These are phyloP conservation scores for Xylariaceae sp. DNA, from an alignment of 2,329 filamentous ascomycete species.

Conservation along the genomic window DNA sequence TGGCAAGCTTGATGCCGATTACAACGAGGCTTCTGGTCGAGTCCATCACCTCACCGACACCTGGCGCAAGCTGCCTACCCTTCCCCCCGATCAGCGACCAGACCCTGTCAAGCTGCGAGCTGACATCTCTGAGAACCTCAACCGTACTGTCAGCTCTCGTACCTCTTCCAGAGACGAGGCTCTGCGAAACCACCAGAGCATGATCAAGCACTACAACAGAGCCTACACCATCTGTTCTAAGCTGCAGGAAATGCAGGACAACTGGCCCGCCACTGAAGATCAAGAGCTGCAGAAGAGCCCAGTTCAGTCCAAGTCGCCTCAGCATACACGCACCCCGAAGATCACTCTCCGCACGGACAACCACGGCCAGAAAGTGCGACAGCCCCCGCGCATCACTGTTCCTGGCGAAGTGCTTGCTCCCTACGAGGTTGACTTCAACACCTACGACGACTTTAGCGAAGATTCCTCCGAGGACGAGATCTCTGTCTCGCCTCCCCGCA, in stretches of 20 bases:
- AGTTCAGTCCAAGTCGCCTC: constrained; percentile 50
- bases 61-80: constrained; percentile 53
- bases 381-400: constrained; percentile 57
- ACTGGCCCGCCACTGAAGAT: constrained; percentile 51
- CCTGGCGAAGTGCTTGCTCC: constrained; percentile 64
- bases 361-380: constrained; percentile 43
- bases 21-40: constrained; percentile 51
- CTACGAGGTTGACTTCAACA: constrained; percentile 61
- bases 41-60: constrained; percentile 53
- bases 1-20: constrained; percentile 58
- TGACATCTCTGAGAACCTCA: constrained; percentile 56
- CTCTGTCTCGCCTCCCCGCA: constrained; percentile 36
- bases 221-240: constrained; percentile 57
- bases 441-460: constrained; percentile 51
- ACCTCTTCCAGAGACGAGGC: constrained; percentile 60
- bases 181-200: constrained; percentile 59
- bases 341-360: constrained; percentile 41
- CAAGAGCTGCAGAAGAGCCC: constrained; percentile 48
- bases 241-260: constrained; percentile 56
- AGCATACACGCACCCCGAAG: constrained; percentile 46
- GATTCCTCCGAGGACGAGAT: constrained; percentile 50
- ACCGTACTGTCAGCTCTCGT: constrained; percentile 52
- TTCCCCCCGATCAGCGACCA: constrained; percentile 45
- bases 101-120: constrained; percentile 50
- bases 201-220: constrained; percentile 58